Conservation (phyloP, 2,329 filamentous ascomycete species). For the Colletotrichum salicis region DNA sequence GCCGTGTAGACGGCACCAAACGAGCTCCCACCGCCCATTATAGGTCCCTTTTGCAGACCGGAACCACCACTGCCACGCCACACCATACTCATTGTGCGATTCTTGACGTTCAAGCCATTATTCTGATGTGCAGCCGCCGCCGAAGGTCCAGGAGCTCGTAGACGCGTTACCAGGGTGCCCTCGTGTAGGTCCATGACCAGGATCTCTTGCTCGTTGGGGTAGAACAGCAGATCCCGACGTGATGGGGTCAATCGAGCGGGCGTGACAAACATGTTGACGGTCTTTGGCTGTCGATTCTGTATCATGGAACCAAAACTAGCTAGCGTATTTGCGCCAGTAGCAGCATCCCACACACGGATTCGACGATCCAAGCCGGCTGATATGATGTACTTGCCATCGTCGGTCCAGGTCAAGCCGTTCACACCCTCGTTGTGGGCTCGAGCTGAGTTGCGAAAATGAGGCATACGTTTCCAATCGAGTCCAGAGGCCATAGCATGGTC, state of each 20-base stretch:
- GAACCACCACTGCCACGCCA: conserved; percentile 76
- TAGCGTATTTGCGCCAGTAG: conserved; percentile 84
- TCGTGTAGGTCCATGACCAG: conserved; percentile 83
- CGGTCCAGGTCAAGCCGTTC: conserved; percentile 87
- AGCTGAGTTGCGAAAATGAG: conserved; percentile 59
- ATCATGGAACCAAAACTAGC: conserved; percentile 87
- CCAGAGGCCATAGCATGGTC: conserved; percentile 46
- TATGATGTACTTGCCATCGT: conserved; percentile 80
- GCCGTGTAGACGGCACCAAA: conserved; percentile 77
- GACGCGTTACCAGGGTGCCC: conserved; percentile 75
- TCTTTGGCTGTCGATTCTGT: conserved; percentile 75
- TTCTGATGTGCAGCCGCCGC: conserved; percentile 57
- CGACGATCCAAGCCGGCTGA: conserved; percentile 85
- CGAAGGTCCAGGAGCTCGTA: conserved; percentile 72
- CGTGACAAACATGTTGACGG: conserved; percentile 69
- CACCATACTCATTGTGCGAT: conserved; percentile 77
- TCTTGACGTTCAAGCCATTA: conserved; percentile 68
- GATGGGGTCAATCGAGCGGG: conserved; percentile 68
- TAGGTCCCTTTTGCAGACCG: conserved; percentile 65
- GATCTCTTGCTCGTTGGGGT: conserved; percentile 84
- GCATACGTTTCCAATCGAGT: conserved; percentile 42
- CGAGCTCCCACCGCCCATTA: conserved; percentile 66
- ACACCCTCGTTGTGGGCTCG: conserved; percentile 84
- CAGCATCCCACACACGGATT: conserved; percentile 87
- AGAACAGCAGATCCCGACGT: conserved; percentile 76